Percentiles rank a stretch among this genome's conserved stretches.
Evolutionary conservation across 83 land plant genomes (phyloP).

Genomic region (Thuja plicata): DNA sequence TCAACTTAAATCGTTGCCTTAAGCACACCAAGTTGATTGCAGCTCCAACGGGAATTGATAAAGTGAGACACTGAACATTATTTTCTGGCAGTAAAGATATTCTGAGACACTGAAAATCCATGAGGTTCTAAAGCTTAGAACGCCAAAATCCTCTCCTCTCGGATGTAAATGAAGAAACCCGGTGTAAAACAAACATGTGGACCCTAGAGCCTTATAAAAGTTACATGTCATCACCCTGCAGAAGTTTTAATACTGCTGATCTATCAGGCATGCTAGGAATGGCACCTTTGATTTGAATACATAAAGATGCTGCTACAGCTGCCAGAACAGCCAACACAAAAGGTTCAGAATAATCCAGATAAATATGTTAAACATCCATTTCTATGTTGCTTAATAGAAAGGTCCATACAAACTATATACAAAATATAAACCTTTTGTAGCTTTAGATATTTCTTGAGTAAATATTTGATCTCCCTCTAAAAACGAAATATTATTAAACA

Average conservation of each 20-base stretch:
- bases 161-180: background rate
- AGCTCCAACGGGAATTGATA: background rate
- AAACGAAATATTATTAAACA: background rate
- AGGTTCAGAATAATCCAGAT: background rate
- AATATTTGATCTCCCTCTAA: background rate
- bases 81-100: background rate
- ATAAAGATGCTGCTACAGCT: constrained; percentile 98
- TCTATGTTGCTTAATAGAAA: background rate
- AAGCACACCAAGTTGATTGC: background rate
- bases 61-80: background rate
- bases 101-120: background rate
- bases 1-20: background rate
- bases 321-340: constrained; percentile 19
- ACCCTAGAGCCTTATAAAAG: background rate
- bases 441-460: background rate
- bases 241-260: constrained; percentile 64
- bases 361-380: background rate
- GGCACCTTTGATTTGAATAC: constrained; percentile 92
- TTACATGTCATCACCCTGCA: constrained; percentile 24
- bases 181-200: background rate
- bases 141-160: background rate
- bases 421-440: background rate
- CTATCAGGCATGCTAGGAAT: constrained; percentile 98
- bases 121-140: background rate
- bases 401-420: background rate